Percentiles rank a stretch among this genome's conserved stretches.
phyloP scores from a whole-genome alignment of 306 rosid genomes.

The Citrullus mucosospermus region DNA sequence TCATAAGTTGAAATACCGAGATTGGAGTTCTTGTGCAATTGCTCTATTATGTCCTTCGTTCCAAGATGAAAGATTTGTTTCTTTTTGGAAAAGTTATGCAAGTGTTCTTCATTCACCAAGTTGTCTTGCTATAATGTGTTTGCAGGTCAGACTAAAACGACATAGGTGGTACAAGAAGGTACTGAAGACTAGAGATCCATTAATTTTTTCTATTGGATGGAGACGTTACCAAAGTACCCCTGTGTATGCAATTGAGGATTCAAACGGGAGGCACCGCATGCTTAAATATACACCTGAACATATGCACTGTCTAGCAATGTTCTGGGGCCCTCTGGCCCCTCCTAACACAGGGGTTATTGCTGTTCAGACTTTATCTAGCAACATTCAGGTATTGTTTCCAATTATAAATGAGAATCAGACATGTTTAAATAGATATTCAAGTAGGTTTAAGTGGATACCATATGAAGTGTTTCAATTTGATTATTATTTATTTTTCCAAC shows the following conservation, averaged over 20 bases:
- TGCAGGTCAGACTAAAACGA: conserved; percentile 77
- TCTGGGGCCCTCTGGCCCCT: conserved; percentile 97
- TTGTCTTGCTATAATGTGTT: neutral
- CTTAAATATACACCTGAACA: conserved; percentile 95
- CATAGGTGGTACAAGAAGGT: conserved; percentile 95
- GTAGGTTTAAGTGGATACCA: too few relatives aligned
- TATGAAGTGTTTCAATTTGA: too few relatives aligned
- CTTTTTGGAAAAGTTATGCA: conserved; percentile 1
- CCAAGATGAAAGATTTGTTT: neutral
- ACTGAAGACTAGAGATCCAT: conserved; percentile 79
- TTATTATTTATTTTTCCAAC: neutral
- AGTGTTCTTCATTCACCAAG: neutral
- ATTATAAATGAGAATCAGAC: neutral
- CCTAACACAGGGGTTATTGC: conserved; percentile 86
- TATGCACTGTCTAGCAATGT: conserved; percentile 86
- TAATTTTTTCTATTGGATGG: conserved; percentile 89
- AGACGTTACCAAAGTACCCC: conserved; percentile 93
- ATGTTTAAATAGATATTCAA: too few relatives aligned
- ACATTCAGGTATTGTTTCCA: conserved; percentile 40
- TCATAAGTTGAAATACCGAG: neutral
- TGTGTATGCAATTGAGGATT: conserved; percentile 77
- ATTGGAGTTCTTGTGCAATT: neutral
- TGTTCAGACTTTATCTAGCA: conserved; percentile 66
- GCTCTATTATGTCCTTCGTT: neutral
- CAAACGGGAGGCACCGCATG: conserved; percentile 81